These are phyloP conservation scores for Tolypocladium ovalisporum DNA, from an alignment of 2,329 filamentous ascomycete genomes.

Conservation along the genomic window DNA sequence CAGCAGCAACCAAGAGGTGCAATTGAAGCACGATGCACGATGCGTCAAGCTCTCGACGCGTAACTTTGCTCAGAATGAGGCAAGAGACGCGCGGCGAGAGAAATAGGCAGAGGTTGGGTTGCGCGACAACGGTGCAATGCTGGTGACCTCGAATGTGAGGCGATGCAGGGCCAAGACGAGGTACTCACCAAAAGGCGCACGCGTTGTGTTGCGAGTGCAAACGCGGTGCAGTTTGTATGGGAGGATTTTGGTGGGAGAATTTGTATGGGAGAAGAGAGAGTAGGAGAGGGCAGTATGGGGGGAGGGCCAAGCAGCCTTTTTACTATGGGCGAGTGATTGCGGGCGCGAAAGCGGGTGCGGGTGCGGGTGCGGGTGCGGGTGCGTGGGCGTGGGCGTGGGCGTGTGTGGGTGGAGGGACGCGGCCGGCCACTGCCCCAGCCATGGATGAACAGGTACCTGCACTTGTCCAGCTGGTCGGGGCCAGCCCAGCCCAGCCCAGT, in stretches of 20 bases:
- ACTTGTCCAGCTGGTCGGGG: not conserved
- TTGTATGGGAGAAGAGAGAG: conserved; percentile 50
- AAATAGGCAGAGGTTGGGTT: conserved; percentile 5
- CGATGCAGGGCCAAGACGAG: conserved; percentile 17
- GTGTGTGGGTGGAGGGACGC: conserved; percentile 15
- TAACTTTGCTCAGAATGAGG: not conserved
- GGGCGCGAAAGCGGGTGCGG: conserved; percentile 22
- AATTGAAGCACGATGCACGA: conserved; percentile 5
- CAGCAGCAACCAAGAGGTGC: not conserved
- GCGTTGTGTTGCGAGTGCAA: conserved; percentile 33
- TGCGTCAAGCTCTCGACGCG: conserved; percentile 4
- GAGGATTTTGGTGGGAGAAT: conserved; percentile 43
- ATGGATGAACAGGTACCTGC: conserved; percentile 1
- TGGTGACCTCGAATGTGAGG: conserved; percentile 23
- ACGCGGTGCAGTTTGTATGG: conserved; percentile 34
- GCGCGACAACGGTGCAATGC: conserved; percentile 5
- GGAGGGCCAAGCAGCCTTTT: conserved; percentile 47
- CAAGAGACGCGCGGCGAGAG: conserved; percentile 10
- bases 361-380: conserved; percentile 5
- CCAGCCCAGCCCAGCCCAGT: not conserved
- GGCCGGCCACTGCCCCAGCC: conserved; percentile 9
- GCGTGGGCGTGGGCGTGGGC: conserved; percentile 15
- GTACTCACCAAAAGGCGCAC: conserved; percentile 45
- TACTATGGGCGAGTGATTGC: conserved; percentile 55
- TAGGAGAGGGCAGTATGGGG: conserved; percentile 38